Base-by-base conservation (phyloP, 108 stramenopile species). In the Stephanodiscus minutulus region DNA sequence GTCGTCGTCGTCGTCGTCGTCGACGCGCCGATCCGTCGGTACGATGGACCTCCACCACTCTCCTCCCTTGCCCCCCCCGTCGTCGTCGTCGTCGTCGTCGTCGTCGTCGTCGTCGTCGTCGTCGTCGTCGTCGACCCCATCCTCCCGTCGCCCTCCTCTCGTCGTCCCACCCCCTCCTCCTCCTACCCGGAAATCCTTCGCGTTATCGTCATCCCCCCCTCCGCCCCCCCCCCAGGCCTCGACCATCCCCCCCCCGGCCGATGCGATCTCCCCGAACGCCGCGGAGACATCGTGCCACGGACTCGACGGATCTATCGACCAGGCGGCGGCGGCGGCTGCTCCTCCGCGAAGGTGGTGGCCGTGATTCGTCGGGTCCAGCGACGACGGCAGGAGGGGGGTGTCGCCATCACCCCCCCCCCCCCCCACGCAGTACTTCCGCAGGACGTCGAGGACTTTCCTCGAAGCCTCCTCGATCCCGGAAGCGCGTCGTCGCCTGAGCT, bases 301-400 rank as follows among this genome's bases (percentile, higher is more conserved):
- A 49, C 67, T 72, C 25, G 67, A 46, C 20, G 24, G 31, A 8
- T 70, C 64, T 41, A 77, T 77, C 20, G 50, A 15, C 68, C 76
- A 70, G 7, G 47, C 69, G 0, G 57, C 52, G 0, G 25, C 20
- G 6, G 39, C 31, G 25, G 8, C 17, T 5, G 18, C 52, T 12
- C 50, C 29, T 0, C 37, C 35, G 35, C 35, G 35, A 56, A 17
- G 6, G 48, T 56, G 12, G 5, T 24, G 36, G 31, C 52, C n/a
- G n/a, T n/a, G n/a, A n/a, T n/a, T n/a, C n/a, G n/a, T 53, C n/a
- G 72, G 72, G 68, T 72, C 67, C 47, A 72, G 44, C 20, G 75
- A 49, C 17, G 67, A 28, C 29, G 63, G 44, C 17, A 64, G 66
- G 17, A 44, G 15, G 20, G 76, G 25, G 11, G 68, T 56, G 65